Percentiles rank a stretch among this genome's conserved stretches.
phyloP scores from a whole-genome alignment of 495 filamentous ascomycete species.

The Xylaria telfairii region DNA sequence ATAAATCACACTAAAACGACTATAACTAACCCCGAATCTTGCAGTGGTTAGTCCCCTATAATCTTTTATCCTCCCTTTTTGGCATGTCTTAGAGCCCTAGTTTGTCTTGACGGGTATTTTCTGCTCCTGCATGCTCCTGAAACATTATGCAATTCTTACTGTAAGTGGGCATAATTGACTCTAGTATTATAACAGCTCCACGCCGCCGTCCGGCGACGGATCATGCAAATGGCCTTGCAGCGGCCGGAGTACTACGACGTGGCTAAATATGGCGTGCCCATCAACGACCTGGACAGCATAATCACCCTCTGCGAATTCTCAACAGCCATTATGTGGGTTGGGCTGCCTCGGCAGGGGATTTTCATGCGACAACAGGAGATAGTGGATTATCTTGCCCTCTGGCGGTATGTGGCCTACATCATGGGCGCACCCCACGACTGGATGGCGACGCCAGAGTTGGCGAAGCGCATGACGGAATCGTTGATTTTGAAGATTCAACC shows the following conservation, averaged over 20 bases:
- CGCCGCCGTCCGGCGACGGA: conserved; percentile 69
- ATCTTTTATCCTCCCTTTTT: too few species aligned
- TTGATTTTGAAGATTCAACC: conserved; percentile 69
- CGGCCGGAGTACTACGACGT: conserved; percentile 69
- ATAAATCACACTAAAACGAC: too few species aligned
- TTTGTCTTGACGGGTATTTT: too few species aligned
- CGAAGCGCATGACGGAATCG: conserved; percentile 69
- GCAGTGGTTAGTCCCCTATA: too few species aligned
- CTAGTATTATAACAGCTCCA: too few species aligned
- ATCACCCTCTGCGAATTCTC: conserved; percentile 74
- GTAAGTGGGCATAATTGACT: too few species aligned
- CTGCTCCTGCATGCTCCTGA: too few species aligned
- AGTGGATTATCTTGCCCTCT: conserved; percentile 73
- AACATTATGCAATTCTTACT: too few species aligned
- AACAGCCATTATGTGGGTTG: conserved; percentile 68
- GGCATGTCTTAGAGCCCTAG: too few species aligned
- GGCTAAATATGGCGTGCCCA: conserved; percentile 65
- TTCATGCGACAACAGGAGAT: conserved; percentile 67
- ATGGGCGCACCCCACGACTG: conserved; percentile 69
- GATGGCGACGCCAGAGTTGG: conserved; percentile 60
- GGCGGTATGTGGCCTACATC: conserved; percentile 75
- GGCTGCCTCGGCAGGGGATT: conserved; percentile 75
- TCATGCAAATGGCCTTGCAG: conserved; percentile 61
- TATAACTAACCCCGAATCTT: too few species aligned
- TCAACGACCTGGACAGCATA: conserved; percentile 78